Evolutionary conservation across 164 flowering plant species (phyloP).

Genomic region (Dillenia suffruticosa): DNA sequence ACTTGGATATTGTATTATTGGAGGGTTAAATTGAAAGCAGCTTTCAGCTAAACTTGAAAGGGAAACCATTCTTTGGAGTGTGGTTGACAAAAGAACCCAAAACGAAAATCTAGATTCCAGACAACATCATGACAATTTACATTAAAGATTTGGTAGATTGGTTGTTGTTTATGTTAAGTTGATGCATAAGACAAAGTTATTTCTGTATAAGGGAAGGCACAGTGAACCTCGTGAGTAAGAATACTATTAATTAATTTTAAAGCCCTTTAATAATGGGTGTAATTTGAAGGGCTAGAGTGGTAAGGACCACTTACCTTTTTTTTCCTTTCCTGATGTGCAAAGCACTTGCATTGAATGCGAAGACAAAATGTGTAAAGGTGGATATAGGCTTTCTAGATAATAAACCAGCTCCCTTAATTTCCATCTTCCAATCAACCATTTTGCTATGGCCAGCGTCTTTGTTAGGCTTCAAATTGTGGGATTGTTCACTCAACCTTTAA

Average conservation of each 20-base stretch:
- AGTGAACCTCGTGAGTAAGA: not conserved
- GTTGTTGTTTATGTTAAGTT: no score
- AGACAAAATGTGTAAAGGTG: not conserved
- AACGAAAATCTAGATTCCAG: conserved; percentile 11
- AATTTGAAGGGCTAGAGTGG: not conserved
- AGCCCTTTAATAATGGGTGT: not conserved
- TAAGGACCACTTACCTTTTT: conserved; percentile 14
- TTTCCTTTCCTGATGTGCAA: conserved; percentile 13
- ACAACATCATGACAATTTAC: conserved; percentile 24
- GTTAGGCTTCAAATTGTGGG: not conserved
- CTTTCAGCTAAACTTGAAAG: not conserved
- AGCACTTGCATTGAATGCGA: conserved; percentile 3
- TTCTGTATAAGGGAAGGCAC: not conserved
- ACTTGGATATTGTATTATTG: not conserved
- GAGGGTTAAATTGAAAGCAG: not conserved
- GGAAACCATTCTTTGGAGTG: not conserved
- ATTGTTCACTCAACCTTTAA: not conserved
- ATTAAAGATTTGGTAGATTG: conserved; percentile 1
- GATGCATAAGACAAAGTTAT: not conserved
- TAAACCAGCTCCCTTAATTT: not conserved
- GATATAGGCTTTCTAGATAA: not conserved
- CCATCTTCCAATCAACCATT: not conserved
- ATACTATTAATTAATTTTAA: not conserved
- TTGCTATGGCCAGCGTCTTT: not conserved
- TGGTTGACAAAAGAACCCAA: conserved; percentile 2